A percentile compares a stretch with the other conserved stretches of the same genome.
Evolutionary conservation across 345 rosid species (phyloP).

Genomic region (Brassica rapa): DNA sequence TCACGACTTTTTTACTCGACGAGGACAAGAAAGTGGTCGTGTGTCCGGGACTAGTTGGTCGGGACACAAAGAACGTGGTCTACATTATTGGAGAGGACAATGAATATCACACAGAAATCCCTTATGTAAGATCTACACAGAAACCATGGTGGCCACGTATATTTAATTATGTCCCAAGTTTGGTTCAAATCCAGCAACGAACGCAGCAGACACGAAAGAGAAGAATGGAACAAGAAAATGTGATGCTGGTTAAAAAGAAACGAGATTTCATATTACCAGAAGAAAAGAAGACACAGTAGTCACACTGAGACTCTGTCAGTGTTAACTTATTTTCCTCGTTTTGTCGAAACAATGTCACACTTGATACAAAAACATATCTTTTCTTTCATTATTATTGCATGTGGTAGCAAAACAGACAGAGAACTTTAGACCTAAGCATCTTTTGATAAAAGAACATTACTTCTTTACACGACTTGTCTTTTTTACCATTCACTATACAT

Average conservation of each 20-base stretch:
- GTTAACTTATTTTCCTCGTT: too few relatives aligned
- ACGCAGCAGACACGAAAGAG: background rate
- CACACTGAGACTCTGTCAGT: too few relatives aligned
- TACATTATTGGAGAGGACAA: background rate
- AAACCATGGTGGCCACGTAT: background rate
- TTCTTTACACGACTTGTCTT: constrained; percentile 31
- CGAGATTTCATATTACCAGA: background rate
- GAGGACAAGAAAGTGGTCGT: background rate
- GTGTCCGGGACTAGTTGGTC: background rate
- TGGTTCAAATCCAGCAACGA: background rate
- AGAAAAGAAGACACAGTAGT: background rate
- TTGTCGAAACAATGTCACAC: too few relatives aligned
- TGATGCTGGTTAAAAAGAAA: background rate
- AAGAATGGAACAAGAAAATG: background rate
- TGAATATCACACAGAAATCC: background rate
- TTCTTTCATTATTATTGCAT: too few relatives aligned
- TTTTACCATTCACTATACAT: constrained; percentile 10
- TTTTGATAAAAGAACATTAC: constrained; percentile 1
- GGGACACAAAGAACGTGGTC: background rate
- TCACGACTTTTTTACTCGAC: background rate
- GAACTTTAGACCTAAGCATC: background rate
- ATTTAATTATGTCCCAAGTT: background rate
- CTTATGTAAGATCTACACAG: background rate
- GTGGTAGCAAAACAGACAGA: background rate
- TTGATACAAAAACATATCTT: too few relatives aligned